Base-by-base conservation (phyloP, 192 early-diverging fungal genomes). In the Spizellomyces sp. region DNA sequence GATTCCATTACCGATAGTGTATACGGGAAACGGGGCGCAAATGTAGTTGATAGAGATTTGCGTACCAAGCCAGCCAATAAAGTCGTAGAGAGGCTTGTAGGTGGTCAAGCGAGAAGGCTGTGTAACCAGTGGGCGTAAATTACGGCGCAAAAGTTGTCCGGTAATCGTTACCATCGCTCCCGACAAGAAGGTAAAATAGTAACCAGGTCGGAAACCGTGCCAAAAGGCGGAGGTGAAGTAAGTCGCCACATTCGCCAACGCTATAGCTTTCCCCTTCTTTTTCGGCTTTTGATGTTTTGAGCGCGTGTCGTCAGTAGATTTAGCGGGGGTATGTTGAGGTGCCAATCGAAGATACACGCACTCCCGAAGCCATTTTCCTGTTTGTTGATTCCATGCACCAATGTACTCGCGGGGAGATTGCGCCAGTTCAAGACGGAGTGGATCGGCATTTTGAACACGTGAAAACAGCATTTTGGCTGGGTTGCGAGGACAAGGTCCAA, bases 371-470 rank as follows among this genome's bases (percentile, higher is more conserved):
- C 95, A 96, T 46, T 80, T 82, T 68, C 91, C 92, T 4, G 95
- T 94, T 52, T 90, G 86, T 70, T 92, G 88, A 73, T 98, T 98
- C 95, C 95, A 98, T 79, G 68, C 66, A 93, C 90, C 70, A 67
- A 48, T 55, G 57, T 69, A 54, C 22, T 48, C 52, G 57, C 62
- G 50, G 48, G 69, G 64, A 67, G 86, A 93, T 71, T 90, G 76
- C 0, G 90, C 89, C 43, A 84, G 74, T 78, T 96, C 94, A 7
- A 80, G 22, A 0, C 77, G 83, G 46, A 72, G 67, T 15, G 94
- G 79, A 48, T 89, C 81, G 60, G 95, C 88, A 73, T 95, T 96
- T 47, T 90, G 81, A 22, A 92, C 81, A 9, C 87, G 81, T 70
- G 92, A 80, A 89, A 91, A 95, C 21, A 67, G 75, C 17, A 79